These are phyloP conservation scores for Rubia tinctorum DNA, from an alignment of 305 asterid genomes.

Conservation along the genomic window DNA sequence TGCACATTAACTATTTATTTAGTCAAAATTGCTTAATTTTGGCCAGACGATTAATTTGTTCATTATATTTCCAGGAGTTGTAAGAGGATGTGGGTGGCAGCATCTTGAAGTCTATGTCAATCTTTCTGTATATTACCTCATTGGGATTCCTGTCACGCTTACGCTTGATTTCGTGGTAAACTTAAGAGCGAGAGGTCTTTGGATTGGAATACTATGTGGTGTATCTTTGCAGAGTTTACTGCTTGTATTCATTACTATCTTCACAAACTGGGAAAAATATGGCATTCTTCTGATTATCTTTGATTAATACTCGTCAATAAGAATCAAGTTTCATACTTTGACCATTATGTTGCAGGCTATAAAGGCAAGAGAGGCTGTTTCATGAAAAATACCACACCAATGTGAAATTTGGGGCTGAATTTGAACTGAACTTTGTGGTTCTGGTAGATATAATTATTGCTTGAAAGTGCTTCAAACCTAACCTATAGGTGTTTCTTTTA, in stretches of 20 bases:
- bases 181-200: constrained; percentile 59
- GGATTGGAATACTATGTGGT: constrained; percentile 61
- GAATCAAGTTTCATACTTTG: not conserved
- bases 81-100: constrained; percentile 87
- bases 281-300: constrained; percentile 15
- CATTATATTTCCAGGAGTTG: constrained; percentile 37
- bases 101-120: too few species aligned
- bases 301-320: too few species aligned
- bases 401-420: too few species aligned
- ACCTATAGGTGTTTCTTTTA: too few species aligned
- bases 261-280: constrained; percentile 64
- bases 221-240: too few species aligned
- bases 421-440: too few species aligned
- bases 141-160: too few species aligned
- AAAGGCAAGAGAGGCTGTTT: constrained; percentile 16
- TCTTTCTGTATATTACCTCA: too few species aligned
- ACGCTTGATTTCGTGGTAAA: constrained; percentile 46
- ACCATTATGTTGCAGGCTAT: constrained; percentile 11
- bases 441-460: too few species aligned
- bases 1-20: too few species aligned
- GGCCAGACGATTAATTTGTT: not conserved
- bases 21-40: too few species aligned
- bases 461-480: too few species aligned
- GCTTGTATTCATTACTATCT: constrained; percentile 48
- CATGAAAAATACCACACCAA: not conserved